Evolutionary conservation across 2,329 filamentous ascomycete genomes (phyloP).

Genomic region (Chrysoporthe deuterocubensis): DNA sequence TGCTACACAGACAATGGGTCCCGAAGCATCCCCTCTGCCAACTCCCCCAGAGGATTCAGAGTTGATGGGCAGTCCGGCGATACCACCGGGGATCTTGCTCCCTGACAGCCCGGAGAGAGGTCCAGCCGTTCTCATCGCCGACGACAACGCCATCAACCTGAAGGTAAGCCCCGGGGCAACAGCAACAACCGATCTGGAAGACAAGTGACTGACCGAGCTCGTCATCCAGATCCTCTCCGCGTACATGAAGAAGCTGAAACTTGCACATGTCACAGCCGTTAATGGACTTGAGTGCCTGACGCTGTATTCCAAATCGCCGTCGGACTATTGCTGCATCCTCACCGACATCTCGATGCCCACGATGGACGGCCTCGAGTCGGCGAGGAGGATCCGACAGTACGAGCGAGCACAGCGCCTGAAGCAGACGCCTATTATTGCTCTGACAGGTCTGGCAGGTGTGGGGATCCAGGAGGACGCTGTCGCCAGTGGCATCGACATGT

Average conservation of each 20-base stretch:
- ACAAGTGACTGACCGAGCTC: background rate
- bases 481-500: slow-evolving; percentile 56
- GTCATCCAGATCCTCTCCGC: slow-evolving; percentile 36
- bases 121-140: slow-evolving; percentile 42
- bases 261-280: slow-evolving; percentile 36
- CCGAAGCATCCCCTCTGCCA: slow-evolving; percentile 7
- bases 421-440: slow-evolving; percentile 53
- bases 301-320: slow-evolving; percentile 33
- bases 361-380: slow-evolving; percentile 57
- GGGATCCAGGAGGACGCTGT: slow-evolving; percentile 57
- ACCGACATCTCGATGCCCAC: slow-evolving; percentile 63
- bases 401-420: slow-evolving; percentile 48
- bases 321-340: slow-evolving; percentile 38
- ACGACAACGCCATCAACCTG: slow-evolving; percentile 48
- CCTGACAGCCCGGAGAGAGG: background rate
- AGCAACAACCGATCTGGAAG: too few relatives aligned
- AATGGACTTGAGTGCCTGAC: slow-evolving; percentile 43
- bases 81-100: background rate
- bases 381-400: slow-evolving; percentile 52
- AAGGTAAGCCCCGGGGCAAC: slow-evolving; percentile 24
- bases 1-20: background rate
- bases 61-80: slow-evolving; percentile 4
- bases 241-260: slow-evolving; percentile 42
- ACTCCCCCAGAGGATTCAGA: slow-evolving; percentile 20
- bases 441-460: slow-evolving; percentile 56